A percentile compares a stretch with the other conserved stretches of the same genome.
Conservation (phyloP, 2,329 filamentous ascomycete species). For the Calonectria hawksworthii region DNA sequence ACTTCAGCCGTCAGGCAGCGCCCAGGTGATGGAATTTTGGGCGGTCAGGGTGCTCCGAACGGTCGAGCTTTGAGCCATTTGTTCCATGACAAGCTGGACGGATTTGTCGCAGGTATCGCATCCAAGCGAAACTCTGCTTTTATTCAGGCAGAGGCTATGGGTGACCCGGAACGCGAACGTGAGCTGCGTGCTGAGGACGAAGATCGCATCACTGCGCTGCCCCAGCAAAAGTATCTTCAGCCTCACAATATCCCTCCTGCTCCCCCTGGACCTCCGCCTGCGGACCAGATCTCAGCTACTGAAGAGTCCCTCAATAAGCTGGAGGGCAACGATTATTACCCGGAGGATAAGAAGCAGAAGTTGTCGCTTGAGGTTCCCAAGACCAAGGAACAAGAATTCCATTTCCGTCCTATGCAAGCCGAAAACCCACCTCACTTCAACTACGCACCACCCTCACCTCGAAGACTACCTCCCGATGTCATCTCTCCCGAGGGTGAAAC, state of each 20-base stretch:
- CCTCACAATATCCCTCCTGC: conserved; percentile 58
- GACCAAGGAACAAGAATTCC: conserved; percentile 61
- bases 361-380: conserved; percentile 39
- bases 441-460: conserved; percentile 64
- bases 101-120: conserved; percentile 88
- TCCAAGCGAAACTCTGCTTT: conserved; percentile 88
- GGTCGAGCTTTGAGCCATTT: conserved; percentile 78
- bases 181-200: conserved; percentile 86
- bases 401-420: conserved; percentile 68
- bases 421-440: conserved; percentile 71
- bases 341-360: conserved; percentile 58
- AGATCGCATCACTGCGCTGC: conserved; percentile 86
- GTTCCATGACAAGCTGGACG: conserved; percentile 89
- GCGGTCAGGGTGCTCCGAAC: conserved; percentile 35
- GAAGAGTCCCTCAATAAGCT: conserved; percentile 65
- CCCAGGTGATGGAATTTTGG: conserved; percentile 60
- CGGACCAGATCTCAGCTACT: conserved; percentile 45
- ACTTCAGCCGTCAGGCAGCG: conserved; percentile 72
- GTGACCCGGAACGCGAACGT: conserved; percentile 82
- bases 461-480: conserved; percentile 45
- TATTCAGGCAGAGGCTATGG: conserved; percentile 85
- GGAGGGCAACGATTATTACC: conserved; percentile 63
- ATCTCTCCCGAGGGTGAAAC: conserved; percentile 41
- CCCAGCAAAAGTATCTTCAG: conserved; percentile 75
- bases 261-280: conserved; percentile 47